Base-by-base conservation (phyloP, 2,329 filamentous ascomycete genomes). In the Exophiala xenobiotica region DNA sequence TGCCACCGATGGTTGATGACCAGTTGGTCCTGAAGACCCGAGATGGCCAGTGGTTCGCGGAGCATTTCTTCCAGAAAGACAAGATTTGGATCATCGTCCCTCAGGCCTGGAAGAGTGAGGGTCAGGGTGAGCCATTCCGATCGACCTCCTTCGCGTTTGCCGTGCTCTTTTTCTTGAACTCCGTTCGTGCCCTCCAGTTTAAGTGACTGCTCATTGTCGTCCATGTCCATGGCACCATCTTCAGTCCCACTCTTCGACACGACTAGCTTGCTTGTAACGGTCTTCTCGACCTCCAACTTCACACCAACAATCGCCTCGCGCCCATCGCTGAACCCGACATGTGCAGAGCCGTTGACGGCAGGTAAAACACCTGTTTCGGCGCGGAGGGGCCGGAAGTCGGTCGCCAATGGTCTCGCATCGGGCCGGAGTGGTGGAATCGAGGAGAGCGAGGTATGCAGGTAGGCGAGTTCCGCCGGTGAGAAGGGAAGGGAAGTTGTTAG, bases 281-380 rank as follows among this genome's bases (percentile, higher is more conserved):
- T 90, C 74, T 81, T 85, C 69, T 96, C 90, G 3, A 97, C 88
- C 72, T 97, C 92, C 0, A 89, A 90, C 73, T 97, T 99, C 55
- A 96, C 86, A 39, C 93, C 93, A 4, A 96, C 93, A 55, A 99
- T 86, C 5, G 93, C 93, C 71, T 99, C 93, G 1, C 90, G 95
- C 44, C 93, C 93, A 68, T 99, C 93, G 3, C 90, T 85, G 67
- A 97, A 95, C 61, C 92, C 95, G 40, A 99, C 87, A 26, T 95
- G 83, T 53, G 93, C 92, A 70, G 88, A 95, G 55, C 93, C 93
- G 66, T 97, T 95, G 12, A 92, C 87, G 40, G 86, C 85, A 0
- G 93, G 91, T 0, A 99, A 79, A 50, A 97, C 88, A 51, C 89
- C 88, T 48, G 88, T 90, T 74, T 99, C 93, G 53, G 93, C 93